These are phyloP conservation scores for Microstegium vimineum DNA, from an alignment of 176 grass and related monocot genomes.

Conservation along the genomic window DNA sequence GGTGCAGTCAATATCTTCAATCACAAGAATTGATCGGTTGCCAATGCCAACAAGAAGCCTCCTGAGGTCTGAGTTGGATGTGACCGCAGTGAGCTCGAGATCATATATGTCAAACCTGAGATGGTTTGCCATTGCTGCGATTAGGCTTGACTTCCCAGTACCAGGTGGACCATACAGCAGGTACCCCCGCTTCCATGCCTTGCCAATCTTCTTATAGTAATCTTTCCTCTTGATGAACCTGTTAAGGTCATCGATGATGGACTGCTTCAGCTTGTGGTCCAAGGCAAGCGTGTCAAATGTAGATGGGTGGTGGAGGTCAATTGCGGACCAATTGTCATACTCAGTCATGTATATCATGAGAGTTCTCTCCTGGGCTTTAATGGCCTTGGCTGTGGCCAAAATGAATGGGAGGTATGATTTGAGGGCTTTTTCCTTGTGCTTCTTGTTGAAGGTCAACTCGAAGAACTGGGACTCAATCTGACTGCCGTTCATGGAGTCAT, in stretches of 20 bases:
- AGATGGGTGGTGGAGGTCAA: slow-evolving; percentile 74
- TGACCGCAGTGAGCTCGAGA: slow-evolving; percentile 67
- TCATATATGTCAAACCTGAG: slow-evolving; percentile 85
- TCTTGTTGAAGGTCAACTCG: slow-evolving; percentile 65
- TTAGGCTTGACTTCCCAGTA: slow-evolving; percentile 90
- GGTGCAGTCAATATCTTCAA: slow-evolving; percentile 81
- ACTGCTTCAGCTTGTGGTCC: slow-evolving; percentile 52
- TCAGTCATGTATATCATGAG: slow-evolving; percentile 61
- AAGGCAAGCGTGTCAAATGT: slow-evolving; percentile 78
- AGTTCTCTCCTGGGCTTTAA: slow-evolving; percentile 45
- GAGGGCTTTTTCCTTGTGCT: slow-evolving; percentile 61
- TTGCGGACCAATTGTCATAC: slow-evolving; percentile 39
- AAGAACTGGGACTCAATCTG: slow-evolving; percentile 32
- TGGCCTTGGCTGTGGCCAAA: slow-evolving; percentile 46
- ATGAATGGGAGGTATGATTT: slow-evolving; percentile 67
- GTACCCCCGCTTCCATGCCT: slow-evolving; percentile 93
- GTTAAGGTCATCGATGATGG: slow-evolving; percentile 59
- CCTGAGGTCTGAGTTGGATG: slow-evolving; percentile 48
- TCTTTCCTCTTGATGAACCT: slow-evolving; percentile 76
- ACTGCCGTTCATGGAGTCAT: neutral
- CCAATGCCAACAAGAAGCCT: slow-evolving; percentile 57
- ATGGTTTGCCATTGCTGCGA: slow-evolving; percentile 90
- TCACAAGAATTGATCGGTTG: slow-evolving; percentile 68
- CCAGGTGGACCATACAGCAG: slow-evolving; percentile 81
- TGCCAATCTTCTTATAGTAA: slow-evolving; percentile 78